Evolutionary conservation across 2,329 filamentous ascomycete species (phyloP), one percentile per base, ranked within the genome.

Genomic region (Sclerotiophoma versabilis): DNA sequence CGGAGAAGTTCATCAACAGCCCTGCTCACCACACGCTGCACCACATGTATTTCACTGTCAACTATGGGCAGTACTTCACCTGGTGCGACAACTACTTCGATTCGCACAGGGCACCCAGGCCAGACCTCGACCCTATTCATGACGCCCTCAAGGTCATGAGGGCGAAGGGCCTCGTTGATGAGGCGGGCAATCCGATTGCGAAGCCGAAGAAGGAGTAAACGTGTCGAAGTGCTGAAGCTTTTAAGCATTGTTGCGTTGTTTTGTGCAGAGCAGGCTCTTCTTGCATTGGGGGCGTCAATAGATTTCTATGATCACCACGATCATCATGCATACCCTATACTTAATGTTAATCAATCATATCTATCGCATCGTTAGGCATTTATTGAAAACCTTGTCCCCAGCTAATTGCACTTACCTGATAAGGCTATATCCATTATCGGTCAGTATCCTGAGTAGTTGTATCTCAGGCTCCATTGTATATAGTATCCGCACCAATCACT

Each of bases 31-130:
- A 81, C 72, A 80, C 78, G 4, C 70, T 80, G 26, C 79, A 81
- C 65, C 79, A 81, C 70, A 77, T 81, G 66, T 80, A 79, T 70
- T 81, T 81, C 64, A 81, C 75, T 55, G 75, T 77, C 75, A 80
- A 80, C 69, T 80, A 80, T 65, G 78, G 78, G 54, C 78, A 80
- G 66, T 80, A 80, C 66, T 80, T 80, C 58, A 80, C 78, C 56
- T 80, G 77, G 77, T 77, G 76, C 60, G 78, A 80, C 62, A 73
- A 45, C 66, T 79, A 76, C 63, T 80, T 77, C 58, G 72, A 74
- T 62, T 80, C 78, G 11, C 78, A 80, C 68, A 65, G 76, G 38
- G 68, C 75, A n/a, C 78, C 78, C n/a, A 66, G 70, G 37, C 77
- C 77, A 4, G 70, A 75, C 47, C 69, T 80, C 8, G 78, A 80